Percentiles rank a stretch among this genome's conserved stretches.
Conservation (phyloP, 495 filamentous ascomycete species). For the Penicillium bialowiezense region DNA sequence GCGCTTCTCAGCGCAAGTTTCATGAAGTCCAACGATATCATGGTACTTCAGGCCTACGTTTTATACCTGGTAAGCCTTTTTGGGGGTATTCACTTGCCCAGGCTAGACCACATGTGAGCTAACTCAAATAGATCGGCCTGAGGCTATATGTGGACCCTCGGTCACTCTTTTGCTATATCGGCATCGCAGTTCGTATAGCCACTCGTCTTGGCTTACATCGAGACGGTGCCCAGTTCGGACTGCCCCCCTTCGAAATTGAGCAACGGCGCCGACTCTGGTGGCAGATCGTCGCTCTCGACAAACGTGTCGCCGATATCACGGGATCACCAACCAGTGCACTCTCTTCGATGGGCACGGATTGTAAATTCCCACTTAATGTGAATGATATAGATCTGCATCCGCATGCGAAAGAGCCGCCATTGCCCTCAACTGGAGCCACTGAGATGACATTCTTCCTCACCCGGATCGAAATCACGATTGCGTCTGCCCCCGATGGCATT, state of each 20-base stretch:
- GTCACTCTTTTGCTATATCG: slow-evolving; percentile 56
- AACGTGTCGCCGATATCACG: slow-evolving; percentile 60
- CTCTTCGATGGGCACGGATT: slow-evolving; percentile 33
- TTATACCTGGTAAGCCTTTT: slow-evolving; percentile 50
- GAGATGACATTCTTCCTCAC: slow-evolving; percentile 23
- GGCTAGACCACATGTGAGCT: neutral
- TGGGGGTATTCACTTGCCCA: neutral
- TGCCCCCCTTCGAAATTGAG: slow-evolving; percentile 67
- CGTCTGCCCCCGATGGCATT: slow-evolving; percentile 6
- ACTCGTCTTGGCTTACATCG: slow-evolving; percentile 52
- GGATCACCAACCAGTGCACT: slow-evolving; percentile 59
- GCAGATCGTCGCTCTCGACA: slow-evolving; percentile 65
- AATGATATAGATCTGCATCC: slow-evolving; percentile 37
- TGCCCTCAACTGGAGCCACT: slow-evolving; percentile 9
- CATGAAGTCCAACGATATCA: slow-evolving; percentile 61
- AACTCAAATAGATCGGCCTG: slow-evolving; percentile 29
- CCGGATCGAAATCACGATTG: slow-evolving; percentile 33
- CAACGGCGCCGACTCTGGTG: slow-evolving; percentile 69
- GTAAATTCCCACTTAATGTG: slow-evolving; percentile 36
- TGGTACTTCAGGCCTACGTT: slow-evolving; percentile 66
- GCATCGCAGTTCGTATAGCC: slow-evolving; percentile 66
- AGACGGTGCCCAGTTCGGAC: slow-evolving; percentile 58
- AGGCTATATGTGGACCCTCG: slow-evolving; percentile 52
- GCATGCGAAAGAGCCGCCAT: slow-evolving; percentile 19
- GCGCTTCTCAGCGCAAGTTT: slow-evolving; percentile 66